Conservation (phyloP, 768 basidiomycete genomes). For the Hygrophoropsis aurantiaca region DNA sequence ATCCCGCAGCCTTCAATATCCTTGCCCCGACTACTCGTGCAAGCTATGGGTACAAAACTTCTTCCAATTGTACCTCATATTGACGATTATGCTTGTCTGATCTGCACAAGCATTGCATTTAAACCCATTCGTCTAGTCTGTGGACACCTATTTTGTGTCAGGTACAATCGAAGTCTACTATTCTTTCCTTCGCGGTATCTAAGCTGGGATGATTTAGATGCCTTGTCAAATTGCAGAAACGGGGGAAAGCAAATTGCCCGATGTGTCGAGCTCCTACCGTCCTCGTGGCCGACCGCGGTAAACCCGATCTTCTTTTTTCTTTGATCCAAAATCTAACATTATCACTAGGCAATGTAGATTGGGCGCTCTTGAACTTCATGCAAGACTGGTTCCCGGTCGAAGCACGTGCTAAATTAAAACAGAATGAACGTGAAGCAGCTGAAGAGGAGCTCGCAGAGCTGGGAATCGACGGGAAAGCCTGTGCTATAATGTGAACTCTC, state of each 20-base stretch:
- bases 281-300: slow-evolving; percentile 72
- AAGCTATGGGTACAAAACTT: slow-evolving; percentile 79
- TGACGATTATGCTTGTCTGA: slow-evolving; percentile 84
- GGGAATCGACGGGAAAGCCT: slow-evolving; percentile 44
- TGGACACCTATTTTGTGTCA: slow-evolving; percentile 75
- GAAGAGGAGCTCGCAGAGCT: slow-evolving; percentile 68
- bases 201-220: slow-evolving; percentile 43
- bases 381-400: slow-evolving; percentile 91
- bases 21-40: slow-evolving; percentile 67
- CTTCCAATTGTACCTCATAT: slow-evolving; percentile 78
- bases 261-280: slow-evolving; percentile 82
- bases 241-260: slow-evolving; percentile 74
- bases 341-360: slow-evolving; percentile 69
- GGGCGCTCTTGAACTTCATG: slow-evolving; percentile 82
- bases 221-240: slow-evolving; percentile 89
- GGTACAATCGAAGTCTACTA: slow-evolving; percentile 30
- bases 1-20: slow-evolving; percentile 31
- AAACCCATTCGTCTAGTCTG: slow-evolving; percentile 85
- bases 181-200: background rate
- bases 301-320: slow-evolving; percentile 21
- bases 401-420: slow-evolving; percentile 66
- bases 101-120: slow-evolving; percentile 90
- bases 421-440: slow-evolving; percentile 74
- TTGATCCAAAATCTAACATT: background rate
- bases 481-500: slow-evolving; percentile 40